Conservation (phyloP, 345 rosid species). For the Aegle marmelos region DNA sequence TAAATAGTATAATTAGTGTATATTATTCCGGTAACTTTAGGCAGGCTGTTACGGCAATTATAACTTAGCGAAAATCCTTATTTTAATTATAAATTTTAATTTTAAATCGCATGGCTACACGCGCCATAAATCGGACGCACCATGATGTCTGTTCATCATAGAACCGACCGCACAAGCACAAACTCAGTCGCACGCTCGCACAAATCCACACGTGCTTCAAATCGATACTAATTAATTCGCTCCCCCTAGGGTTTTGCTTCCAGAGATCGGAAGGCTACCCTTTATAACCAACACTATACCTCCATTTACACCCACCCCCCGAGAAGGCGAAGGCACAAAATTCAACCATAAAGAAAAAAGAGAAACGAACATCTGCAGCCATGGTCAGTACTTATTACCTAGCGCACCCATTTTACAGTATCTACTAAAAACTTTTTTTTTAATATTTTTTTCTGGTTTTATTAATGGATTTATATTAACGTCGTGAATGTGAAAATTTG, state of each 20-base stretch:
- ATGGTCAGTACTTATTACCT: background rate
- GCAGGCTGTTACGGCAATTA: too few species aligned
- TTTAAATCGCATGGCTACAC: too few species aligned
- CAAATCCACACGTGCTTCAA: background rate
- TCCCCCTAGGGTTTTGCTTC: conserved; percentile 1
- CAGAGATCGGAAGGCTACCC: background rate
- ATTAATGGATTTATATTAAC: background rate
- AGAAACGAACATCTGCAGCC: background rate
- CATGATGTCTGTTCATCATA: too few species aligned
- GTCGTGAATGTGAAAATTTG: background rate
- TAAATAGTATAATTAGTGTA: too few species aligned
- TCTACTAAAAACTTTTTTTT: background rate
- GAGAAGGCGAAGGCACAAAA: background rate
- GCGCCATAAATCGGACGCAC: background rate
- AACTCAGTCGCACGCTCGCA: background rate
- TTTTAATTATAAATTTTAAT: too few species aligned
- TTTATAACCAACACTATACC: background rate
- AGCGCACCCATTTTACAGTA: background rate
- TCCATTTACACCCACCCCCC: background rate
- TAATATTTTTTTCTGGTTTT: background rate
- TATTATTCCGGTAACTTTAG: too few species aligned
- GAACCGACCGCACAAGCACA: background rate
- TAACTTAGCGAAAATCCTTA: too few species aligned
- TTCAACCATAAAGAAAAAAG: background rate
- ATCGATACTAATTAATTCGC: background rate